Evolutionary conservation across 495 filamentous ascomycete species (phyloP).

Genomic region (Aspergillus coremiiformis): DNA sequence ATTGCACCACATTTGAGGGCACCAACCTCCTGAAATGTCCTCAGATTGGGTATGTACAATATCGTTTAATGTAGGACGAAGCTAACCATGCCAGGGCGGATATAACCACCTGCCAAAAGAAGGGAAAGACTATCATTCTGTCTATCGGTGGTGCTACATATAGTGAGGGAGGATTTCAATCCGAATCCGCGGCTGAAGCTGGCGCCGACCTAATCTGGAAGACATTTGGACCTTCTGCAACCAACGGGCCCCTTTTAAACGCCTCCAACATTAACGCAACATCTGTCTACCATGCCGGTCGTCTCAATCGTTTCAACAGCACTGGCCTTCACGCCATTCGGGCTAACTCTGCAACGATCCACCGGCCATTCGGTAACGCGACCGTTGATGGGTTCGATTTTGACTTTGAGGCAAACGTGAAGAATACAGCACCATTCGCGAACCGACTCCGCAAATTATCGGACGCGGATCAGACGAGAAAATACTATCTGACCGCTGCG

Average conservation of each 20-base stretch:
- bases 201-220: conserved; percentile 59
- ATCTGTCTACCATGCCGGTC: background rate
- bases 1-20: conserved; percentile 50
- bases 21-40: conserved; percentile 54
- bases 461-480: conserved; percentile 41
- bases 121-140: conserved; percentile 59
- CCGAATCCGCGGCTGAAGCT: conserved; percentile 39
- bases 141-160: conserved; percentile 61
- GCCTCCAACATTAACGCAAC: background rate
- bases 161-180: conserved; percentile 53
- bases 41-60: conserved; percentile 45
- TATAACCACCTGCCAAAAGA: conserved; percentile 56
- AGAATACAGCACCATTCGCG: conserved; percentile 50
- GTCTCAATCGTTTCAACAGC: background rate
- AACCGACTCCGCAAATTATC: conserved; percentile 47
- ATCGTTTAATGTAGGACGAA: background rate
- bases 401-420: conserved; percentile 49
- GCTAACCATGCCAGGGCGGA: conserved; percentile 35
- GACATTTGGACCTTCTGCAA: conserved; percentile 52
- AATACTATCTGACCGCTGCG: conserved; percentile 56
- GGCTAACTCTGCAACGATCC: conserved; percentile 15
- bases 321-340: background rate
- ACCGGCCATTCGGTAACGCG: conserved; percentile 58
- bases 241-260: background rate
- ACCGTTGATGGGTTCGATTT: conserved; percentile 68